These are phyloP conservation scores for Ascochyta clinopodiicola DNA, from an alignment of 2,329 filamentous ascomycete genomes.

Conservation along the genomic window DNA sequence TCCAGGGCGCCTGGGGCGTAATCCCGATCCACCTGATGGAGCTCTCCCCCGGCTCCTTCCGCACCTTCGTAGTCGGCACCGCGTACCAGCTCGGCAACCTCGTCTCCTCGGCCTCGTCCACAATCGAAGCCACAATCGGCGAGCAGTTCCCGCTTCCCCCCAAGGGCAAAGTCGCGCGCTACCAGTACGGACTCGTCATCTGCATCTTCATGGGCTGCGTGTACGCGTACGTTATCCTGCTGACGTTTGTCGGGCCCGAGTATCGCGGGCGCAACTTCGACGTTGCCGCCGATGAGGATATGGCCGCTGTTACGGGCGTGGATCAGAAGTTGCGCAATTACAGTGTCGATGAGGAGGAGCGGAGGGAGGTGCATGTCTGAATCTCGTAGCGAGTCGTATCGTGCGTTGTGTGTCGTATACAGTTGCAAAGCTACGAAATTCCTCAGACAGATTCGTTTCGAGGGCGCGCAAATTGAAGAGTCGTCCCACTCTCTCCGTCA, in stretches of 20 bases:
- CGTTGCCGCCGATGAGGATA: constrained; percentile 43
- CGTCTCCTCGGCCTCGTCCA: constrained; percentile 71
- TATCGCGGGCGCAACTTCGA: constrained; percentile 47
- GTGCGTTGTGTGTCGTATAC: too few species aligned
- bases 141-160: constrained; percentile 74
- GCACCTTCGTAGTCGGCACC: constrained; percentile 77
- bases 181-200: constrained; percentile 79
- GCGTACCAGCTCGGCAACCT: constrained; percentile 81
- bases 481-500: too few species aligned
- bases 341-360: constrained; percentile 6
- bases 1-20: constrained; percentile 53
- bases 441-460: too few species aligned
- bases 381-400: not conserved
- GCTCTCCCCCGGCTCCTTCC: constrained; percentile 72
- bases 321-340: constrained; percentile 7
- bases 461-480: too few species aligned
- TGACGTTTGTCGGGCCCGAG: constrained; percentile 69
- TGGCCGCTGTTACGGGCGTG: constrained; percentile 34
- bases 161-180: constrained; percentile 44
- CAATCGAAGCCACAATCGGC: constrained; percentile 77
- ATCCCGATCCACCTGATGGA: constrained; percentile 77
- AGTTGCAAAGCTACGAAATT: too few species aligned
- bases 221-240: constrained; percentile 66
- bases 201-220: constrained; percentile 92
- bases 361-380: not conserved